These are phyloP conservation scores for Psilocybe subaeruginosa DNA, from an alignment of 768 basidiomycete genomes.

Conservation along the genomic window DNA sequence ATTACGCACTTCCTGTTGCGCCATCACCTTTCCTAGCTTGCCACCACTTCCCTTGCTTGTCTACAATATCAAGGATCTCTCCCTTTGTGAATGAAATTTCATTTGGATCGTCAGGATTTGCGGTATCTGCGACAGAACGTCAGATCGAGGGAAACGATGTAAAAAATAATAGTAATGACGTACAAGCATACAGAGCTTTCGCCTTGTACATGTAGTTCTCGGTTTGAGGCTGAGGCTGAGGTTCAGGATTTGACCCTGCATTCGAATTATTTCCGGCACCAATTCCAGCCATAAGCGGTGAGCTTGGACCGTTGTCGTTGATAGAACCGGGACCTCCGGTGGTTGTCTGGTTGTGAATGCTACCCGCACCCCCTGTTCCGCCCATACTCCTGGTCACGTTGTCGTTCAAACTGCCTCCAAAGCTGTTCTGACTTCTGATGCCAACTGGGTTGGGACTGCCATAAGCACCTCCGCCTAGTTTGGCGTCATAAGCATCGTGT, in stretches of 20 bases:
- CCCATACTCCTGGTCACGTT: conserved; percentile 37
- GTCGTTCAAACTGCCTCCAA: conserved; percentile 47
- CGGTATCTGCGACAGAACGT: conserved; percentile 65
- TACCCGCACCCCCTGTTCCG: conserved; percentile 47
- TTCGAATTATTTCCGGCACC: conserved; percentile 56
- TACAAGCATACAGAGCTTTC: conserved; percentile 90
- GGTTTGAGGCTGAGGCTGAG: conserved; percentile 29
- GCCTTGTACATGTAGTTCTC: conserved; percentile 73
- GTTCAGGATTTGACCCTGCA: conserved; percentile 20
- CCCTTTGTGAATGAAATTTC: conserved; percentile 95
- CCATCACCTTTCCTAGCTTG: conserved; percentile 84
- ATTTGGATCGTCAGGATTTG: conserved; percentile 94
- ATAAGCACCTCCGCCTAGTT: conserved; percentile 51
- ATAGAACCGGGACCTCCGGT: conserved; percentile 43
- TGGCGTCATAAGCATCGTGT: conserved; percentile 69
- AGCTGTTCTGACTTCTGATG: conserved; percentile 57
- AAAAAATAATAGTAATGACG: conserved; percentile 19
- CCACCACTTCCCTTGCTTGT: conserved; percentile 96
- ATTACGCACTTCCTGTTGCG: conserved; percentile 69
- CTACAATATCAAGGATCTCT: conserved; percentile 89
- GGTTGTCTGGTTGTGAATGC: conserved; percentile 54
- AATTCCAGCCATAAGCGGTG: conserved; percentile 71
- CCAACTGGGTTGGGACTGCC: conserved; percentile 52
- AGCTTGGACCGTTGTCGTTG: conserved; percentile 53
- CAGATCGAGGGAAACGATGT: conserved; percentile 18